phyloP scores from a whole-genome alignment of 129 eudicot genomes.

The Artemisia annua region DNA sequence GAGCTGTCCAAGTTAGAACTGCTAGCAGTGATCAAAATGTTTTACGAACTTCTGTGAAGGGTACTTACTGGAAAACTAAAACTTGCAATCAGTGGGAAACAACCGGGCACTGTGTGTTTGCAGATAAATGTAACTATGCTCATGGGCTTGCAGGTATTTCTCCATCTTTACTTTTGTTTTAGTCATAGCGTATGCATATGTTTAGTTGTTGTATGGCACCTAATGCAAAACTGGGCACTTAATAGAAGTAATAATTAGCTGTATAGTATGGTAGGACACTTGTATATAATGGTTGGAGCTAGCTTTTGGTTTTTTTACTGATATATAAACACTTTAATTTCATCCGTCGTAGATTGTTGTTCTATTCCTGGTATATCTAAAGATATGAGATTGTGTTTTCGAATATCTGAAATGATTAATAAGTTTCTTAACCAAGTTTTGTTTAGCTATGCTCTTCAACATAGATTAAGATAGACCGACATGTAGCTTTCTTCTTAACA shows the following conservation, averaged over 20 bases:
- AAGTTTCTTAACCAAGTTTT: too few species aligned
- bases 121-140: conserved; percentile 77
- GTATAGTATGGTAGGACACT: background rate
- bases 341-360: background rate
- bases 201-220: background rate
- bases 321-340: background rate
- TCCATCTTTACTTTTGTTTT: background rate
- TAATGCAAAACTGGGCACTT: background rate
- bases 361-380: background rate
- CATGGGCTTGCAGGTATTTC: conserved; percentile 80
- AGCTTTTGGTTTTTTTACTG: background rate
- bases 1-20: conserved; percentile 2
- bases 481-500: too few species aligned
- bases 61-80: conserved; percentile 62
- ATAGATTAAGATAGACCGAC: background rate
- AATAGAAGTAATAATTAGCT: background rate
- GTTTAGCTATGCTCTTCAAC: too few species aligned
- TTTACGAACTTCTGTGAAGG: conserved; percentile 30
- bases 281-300: background rate
- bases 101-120: conserved; percentile 67
- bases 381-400: too few species aligned
- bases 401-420: background rate
- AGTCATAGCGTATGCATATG: background rate
- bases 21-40: conserved; percentile 24
- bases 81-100: conserved; percentile 68